Base-by-base conservation (phyloP, 495 filamentous ascomycete species). In the Penicillium egyptiacum region DNA sequence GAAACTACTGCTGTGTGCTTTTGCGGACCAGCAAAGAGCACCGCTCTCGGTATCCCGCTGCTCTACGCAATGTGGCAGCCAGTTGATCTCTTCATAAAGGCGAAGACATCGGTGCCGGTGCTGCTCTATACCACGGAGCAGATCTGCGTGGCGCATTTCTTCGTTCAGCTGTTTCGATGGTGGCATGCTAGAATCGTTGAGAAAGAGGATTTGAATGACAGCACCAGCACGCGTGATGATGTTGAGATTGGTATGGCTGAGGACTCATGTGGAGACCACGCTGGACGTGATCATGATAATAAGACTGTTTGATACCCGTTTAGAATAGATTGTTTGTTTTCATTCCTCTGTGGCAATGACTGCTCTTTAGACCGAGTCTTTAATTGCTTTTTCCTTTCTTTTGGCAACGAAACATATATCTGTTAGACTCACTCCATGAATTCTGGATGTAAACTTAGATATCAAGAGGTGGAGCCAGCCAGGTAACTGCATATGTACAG, bases 1-100 rank as follows among this genome's bases (percentile, higher is more conserved):
- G 76, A 81, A 49, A 75, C 81, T 1, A 75, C 83, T 55, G 80
- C 80, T 7, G 75, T 82, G 2, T 83, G 81, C 57, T 83, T 82
- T 64, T 83, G 81, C 55, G 80, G 77, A 1, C 80, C 81, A 1
- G 80, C 81, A 22, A 83, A 83, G 63, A 83, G 80, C 44, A 83
- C 80, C 10, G 78, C 77, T 11, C 63, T 83, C 3, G 81, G 80
- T 2, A 80, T 83, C 16, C 79, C 79, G 0, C 53, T 83, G 35
- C 58, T 80, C 30, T 77, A 79, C 57, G 74, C 80, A 9, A 81
- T 83, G 79, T 83, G 79, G 79, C 67, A 69, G 12, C 70, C 76
- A 1, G 57, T 80, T 12, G 77, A 82, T 55, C 70, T 81, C 17
- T 77, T 74, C 43, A 71, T 71, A 5, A 80, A 79, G 59, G 70